Base-by-base conservation (phyloP, 1,284 basidiomycete species). In the Tilletiaria anomala region DNA sequence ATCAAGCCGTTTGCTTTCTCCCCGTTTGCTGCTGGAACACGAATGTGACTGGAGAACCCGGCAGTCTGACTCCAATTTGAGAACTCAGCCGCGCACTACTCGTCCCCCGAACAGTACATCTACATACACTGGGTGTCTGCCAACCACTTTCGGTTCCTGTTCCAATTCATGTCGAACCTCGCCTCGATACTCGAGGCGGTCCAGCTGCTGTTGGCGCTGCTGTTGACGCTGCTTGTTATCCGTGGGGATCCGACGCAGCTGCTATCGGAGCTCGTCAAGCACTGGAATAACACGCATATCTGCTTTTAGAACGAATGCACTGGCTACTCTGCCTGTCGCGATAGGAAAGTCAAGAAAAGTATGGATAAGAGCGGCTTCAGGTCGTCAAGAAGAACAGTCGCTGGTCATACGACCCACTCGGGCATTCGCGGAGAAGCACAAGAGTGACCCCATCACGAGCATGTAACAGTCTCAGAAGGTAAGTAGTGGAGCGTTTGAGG, bases 271-370 rank as follows among this genome's bases (percentile, higher is more conserved):
- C 48, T 73, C 6, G 71, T 67, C 54, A 66, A 70, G 45, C 56
- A 67, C 19, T 75, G 73, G 73, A 57, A 65, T 8, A 71, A 75
- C 32, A 73, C 71, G 4, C 72, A 73, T 61, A 50, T 73, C 37
- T 69, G 70, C 20, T 73, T 70, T 49, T 56, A 61, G 34, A 49
- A 54, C 24, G 50, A 49, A 20, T 10, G 15, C 16, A 43, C 21
- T 24, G 44, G 52, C 2, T 61, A 61, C 33, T 54, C 51, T 5
- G 21, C 56, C 3, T 18, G 40, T 5, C 34, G 58, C 11, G 58
- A 61, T 19, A 32, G n/a, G 15, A 18, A 48, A 1, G 44, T 59
- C 4, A 35, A 26, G 0, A 39, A 55, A 16, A 37, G 42, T 3
- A 50, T 53, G 11, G 50, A 59, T 21, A 48, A 56, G 40, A 44